Conservation (phyloP, 495 filamentous ascomycete genomes). For the Annulohypoxylon stygium region DNA sequence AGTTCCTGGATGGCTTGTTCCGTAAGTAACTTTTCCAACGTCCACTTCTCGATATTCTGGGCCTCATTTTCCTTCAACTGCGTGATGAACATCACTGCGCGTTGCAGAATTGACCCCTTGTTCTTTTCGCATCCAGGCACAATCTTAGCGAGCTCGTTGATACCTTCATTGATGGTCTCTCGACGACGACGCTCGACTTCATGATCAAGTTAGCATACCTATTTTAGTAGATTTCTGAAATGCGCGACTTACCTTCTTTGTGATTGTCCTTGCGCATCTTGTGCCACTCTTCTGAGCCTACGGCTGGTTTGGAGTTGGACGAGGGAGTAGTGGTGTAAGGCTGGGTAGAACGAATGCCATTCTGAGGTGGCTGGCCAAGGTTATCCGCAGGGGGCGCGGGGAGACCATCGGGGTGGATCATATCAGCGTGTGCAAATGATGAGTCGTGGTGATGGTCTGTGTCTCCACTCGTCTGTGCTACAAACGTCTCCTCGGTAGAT, state of each 20-base stretch:
- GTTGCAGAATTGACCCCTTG: constrained; percentile 95
- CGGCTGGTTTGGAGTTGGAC: constrained; percentile 78
- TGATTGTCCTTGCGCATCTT: constrained; percentile 97
- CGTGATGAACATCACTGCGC: constrained; percentile 92
- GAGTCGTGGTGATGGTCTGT: constrained; percentile 50
- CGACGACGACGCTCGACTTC: constrained; percentile 95
- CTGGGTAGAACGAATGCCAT: constrained; percentile 49
- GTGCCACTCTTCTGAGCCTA: constrained; percentile 98
- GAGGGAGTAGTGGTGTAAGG: constrained; percentile 46
- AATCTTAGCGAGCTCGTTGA: constrained; percentile 97
- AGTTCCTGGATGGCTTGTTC: constrained; percentile 95
- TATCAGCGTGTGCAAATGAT: constrained; percentile 51
- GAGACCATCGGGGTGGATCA: constrained; percentile 56
- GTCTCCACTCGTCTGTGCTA: constrained; percentile 56
- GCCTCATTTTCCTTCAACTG: constrained; percentile 95
- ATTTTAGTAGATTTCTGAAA: neutral
- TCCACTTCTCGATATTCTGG: constrained; percentile 95
- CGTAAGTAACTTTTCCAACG: constrained; percentile 92
- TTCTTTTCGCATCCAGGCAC: constrained; percentile 99
- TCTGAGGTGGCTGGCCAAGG: constrained; percentile 39
- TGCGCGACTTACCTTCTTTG: constrained; percentile 86
- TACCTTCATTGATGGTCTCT: constrained; percentile 99
- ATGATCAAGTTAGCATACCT: constrained; percentile 25
- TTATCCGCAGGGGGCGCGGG: constrained; percentile 52
- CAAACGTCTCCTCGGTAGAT: constrained; percentile 77